Evolutionary conservation across 2,329 filamentous ascomycete genomes (phyloP).

Genomic region (Phaeosphaeriaceae sp.): DNA sequence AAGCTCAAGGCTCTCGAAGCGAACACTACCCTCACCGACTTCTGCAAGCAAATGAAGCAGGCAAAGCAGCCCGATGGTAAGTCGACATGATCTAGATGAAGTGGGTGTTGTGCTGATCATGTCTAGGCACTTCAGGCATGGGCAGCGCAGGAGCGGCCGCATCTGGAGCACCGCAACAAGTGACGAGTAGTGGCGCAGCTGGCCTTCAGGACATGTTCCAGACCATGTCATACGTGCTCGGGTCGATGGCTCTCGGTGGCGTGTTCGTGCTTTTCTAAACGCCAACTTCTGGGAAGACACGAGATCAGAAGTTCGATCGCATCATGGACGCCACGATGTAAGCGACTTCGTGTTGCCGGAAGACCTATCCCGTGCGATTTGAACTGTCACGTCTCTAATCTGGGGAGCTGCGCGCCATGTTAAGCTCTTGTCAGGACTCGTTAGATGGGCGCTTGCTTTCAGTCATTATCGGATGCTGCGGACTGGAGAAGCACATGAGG

Average conservation of each 20-base stretch:
- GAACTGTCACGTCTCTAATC: not conserved
- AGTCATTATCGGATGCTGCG: not conserved
- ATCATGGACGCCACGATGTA: not conserved
- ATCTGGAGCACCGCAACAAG: constrained; percentile 1
- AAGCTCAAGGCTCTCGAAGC: constrained; percentile 31
- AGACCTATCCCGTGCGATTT: not conserved
- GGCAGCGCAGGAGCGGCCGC: constrained; percentile 1
- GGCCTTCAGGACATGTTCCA: constrained; percentile 8
- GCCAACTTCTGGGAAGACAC: not conserved
- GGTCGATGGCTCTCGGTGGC: constrained; percentile 20
- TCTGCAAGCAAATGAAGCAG: constrained; percentile 26
- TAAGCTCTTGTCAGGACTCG: not conserved
- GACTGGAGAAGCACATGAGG: no score
- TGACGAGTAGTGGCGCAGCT: constrained; percentile 13
- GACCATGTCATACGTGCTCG: constrained; percentile 24
- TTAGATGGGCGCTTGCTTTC: not conserved
- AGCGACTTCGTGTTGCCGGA: not conserved
- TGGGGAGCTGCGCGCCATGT: not conserved
- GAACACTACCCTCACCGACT: constrained; percentile 37
- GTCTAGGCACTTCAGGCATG: constrained; percentile 7
- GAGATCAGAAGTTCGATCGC: not conserved
- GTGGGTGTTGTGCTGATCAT: not conserved
- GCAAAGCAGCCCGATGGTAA: constrained; percentile 10
- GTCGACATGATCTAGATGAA: not conserved
- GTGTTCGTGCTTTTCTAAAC: constrained; percentile 27